A percentile compares a stretch with the other conserved stretches of the same genome.
Evolutionary conservation across 176 grass and related monocot genomes (phyloP).

Genomic region (Luzula sylvatica): DNA sequence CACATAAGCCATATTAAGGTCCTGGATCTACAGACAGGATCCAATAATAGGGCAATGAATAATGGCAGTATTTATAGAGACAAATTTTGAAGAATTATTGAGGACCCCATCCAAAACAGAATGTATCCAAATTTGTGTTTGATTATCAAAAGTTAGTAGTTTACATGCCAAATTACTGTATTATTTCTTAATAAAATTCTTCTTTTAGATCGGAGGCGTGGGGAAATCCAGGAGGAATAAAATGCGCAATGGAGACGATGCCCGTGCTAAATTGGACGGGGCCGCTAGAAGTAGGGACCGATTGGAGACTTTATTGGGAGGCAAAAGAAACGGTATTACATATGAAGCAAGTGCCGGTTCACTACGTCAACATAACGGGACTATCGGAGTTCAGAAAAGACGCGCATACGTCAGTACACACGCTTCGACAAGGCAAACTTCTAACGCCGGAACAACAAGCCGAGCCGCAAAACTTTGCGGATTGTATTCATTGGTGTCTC

Average conservation of each 20-base stretch:
- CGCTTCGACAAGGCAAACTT: constrained; percentile 51
- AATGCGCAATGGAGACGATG: constrained; percentile 79
- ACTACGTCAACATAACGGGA: constrained; percentile 45
- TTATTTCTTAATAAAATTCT: neutral
- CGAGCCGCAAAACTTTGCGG: constrained; percentile 40
- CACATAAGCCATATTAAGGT: too few species aligned
- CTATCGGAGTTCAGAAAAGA: constrained; percentile 59
- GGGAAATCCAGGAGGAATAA: constrained; percentile 81
- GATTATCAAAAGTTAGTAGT: neutral
- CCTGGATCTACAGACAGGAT: too few species aligned
- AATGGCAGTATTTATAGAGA: too few species aligned
- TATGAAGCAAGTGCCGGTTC: constrained; percentile 30
- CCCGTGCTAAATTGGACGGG: constrained; percentile 35
- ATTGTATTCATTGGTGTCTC: constrained; percentile 74
- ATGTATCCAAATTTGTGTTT: neutral
- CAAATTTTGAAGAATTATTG: too few species aligned
- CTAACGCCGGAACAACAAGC: constrained; percentile 39
- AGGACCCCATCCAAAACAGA: neutral
- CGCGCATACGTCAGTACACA: constrained; percentile 64
- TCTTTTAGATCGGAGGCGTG: constrained; percentile 53
- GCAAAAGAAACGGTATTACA: constrained; percentile 28
- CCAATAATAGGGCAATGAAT: too few species aligned
- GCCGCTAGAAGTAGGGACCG: constrained; percentile 41
- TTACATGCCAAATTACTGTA: neutral
- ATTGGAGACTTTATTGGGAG: constrained; percentile 52